Percentiles rank a stretch among this genome's conserved stretches.
phyloP scores from a whole-genome alignment of 495 filamentous ascomycete species.

The Neurospora sp. region DNA sequence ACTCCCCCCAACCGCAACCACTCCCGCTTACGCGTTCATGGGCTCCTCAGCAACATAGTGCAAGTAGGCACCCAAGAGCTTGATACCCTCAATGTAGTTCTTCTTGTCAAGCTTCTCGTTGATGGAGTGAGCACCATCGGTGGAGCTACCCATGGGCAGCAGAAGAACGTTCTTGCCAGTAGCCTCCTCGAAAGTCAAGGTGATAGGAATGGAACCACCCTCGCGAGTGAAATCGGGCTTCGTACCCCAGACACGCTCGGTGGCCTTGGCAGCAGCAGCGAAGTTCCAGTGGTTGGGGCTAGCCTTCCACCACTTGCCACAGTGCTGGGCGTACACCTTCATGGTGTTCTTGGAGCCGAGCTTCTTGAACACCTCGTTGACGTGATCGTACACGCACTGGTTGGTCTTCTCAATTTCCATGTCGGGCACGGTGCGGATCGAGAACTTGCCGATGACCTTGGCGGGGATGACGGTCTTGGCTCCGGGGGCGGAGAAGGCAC shows the following conservation, averaged over 20 bases:
- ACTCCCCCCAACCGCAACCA: neutral
- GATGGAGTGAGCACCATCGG: slow-evolving; percentile 91
- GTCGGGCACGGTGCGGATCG: slow-evolving; percentile 90
- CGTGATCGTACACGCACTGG: slow-evolving; percentile 66
- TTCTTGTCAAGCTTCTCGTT: slow-evolving; percentile 96
- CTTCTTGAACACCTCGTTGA: slow-evolving; percentile 70
- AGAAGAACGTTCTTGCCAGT: slow-evolving; percentile 98
- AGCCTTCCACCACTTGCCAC: slow-evolving; percentile 97
- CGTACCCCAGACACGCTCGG: slow-evolving; percentile 82
- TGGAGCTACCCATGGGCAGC: slow-evolving; percentile 92
- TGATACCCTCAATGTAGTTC: slow-evolving; percentile 98
- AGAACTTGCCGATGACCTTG: slow-evolving; percentile 96
- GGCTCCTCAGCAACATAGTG: slow-evolving; percentile 95
- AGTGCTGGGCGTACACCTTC: slow-evolving; percentile 70
- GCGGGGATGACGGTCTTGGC: slow-evolving; percentile 98
- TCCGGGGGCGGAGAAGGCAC: slow-evolving; percentile 84
- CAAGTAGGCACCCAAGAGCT: slow-evolving; percentile 87
- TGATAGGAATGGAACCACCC: slow-evolving; percentile 94
- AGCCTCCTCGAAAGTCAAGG: slow-evolving; percentile 92
- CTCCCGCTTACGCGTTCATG: slow-evolving; percentile 21
- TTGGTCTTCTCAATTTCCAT: slow-evolving; percentile 91
- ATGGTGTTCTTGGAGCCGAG: slow-evolving; percentile 83
- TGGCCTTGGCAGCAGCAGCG: slow-evolving; percentile 80
- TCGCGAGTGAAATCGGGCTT: slow-evolving; percentile 94
- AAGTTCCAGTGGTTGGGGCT: slow-evolving; percentile 99